Percentiles rank a stretch among this genome's conserved stretches.
Evolutionary conservation across 495 filamentous ascomycete genomes (phyloP).

Genomic region (Delitschia confertaspora): DNA sequence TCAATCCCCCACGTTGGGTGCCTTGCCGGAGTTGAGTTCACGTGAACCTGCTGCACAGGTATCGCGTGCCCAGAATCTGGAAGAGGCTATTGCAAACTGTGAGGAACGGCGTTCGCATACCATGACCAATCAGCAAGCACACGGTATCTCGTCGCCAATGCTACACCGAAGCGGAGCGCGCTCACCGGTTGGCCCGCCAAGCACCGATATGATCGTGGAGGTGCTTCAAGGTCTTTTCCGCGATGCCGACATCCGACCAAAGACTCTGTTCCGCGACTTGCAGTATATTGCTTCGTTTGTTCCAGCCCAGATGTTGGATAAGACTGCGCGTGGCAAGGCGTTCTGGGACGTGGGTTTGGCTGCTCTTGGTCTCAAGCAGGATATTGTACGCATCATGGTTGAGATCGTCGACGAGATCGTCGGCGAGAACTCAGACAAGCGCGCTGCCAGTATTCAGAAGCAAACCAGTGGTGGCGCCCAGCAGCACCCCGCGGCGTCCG

Average conservation of each 20-base stretch:
- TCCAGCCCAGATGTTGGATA: conserved; percentile 68
- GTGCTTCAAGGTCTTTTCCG: conserved; percentile 73
- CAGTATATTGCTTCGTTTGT: conserved; percentile 95
- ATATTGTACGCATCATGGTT: conserved; percentile 84
- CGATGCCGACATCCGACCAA: conserved; percentile 66
- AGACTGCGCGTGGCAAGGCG: conserved; percentile 77
- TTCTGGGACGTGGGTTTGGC: conserved; percentile 93
- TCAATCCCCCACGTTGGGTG: conserved; percentile 31
- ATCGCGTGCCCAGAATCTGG: conserved; percentile 39
- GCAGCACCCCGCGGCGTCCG: not conserved
- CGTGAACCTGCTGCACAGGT: conserved; percentile 29
- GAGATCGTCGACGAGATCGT: conserved; percentile 72
- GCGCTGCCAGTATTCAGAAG: conserved; percentile 38
- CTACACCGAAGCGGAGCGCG: conserved; percentile 18
- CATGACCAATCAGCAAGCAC: conserved; percentile 25
- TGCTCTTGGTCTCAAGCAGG: conserved; percentile 79
- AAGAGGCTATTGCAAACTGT: conserved; percentile 59
- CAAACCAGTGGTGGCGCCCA: not conserved
- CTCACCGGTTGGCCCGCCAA: conserved; percentile 33
- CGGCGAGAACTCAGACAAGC: conserved; percentile 45
- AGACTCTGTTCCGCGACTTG: conserved; percentile 86
- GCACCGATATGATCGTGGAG: conserved; percentile 66
- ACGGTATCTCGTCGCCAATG: conserved; percentile 26
- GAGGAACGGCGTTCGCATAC: conserved; percentile 59
- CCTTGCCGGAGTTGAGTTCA: conserved; percentile 30